Base-by-base conservation (phyloP, 2,329 filamentous ascomycete genomes). In the Trichoderma sp. region DNA sequence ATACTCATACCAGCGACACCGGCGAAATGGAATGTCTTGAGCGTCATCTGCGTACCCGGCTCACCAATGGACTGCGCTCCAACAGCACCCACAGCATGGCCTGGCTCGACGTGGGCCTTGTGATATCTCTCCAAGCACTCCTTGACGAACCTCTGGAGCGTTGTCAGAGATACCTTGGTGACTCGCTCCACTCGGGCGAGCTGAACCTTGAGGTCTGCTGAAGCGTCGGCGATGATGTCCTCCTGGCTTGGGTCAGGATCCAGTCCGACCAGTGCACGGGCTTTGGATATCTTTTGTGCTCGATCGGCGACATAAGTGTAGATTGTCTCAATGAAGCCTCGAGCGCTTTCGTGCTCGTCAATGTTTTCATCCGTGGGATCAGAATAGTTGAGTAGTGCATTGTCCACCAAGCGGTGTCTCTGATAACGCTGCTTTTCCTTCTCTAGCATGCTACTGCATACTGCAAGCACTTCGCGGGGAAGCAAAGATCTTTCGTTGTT, bases 1-100 rank as follows among this genome's bases (percentile, higher is more conserved):
- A 99, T 97, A 86, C 93, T 97, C 96, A 99, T 98, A 79, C 95
- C 95, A 55, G 96, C 96, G 72, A 99, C 96, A 92, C 96, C 96
- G 78, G 96, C 96, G 84, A 99, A 99, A 91, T 98, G 96, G 89
- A 98, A 98, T 78, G 96, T 98, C 83, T 98, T 98, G 72, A 99
- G 83, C 1, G 96, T 99, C 96, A 99, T 99, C 81, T 99, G 96
- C 0, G 96, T 99, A 78, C 96, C 96, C 0, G 96, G 96, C 77
- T 99, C 96, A 81, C 96, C 96, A 75, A 99, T 99, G 1, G 95
- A 98, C 80, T 99, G 96, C 1, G 96, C 96, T 73, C 96, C 96
- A 47, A 98, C 94, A 19, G 96, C 96, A 72, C 96, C 96, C 0
- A 99, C 96, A 5, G 96, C 94, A 77, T 98, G 95, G 3, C 96